Evolutionary conservation across 163 green algal genomes (phyloP), one percentile per base, ranked within the genome.

Genomic region (Coccomyxa subellipsoidea): DNA sequence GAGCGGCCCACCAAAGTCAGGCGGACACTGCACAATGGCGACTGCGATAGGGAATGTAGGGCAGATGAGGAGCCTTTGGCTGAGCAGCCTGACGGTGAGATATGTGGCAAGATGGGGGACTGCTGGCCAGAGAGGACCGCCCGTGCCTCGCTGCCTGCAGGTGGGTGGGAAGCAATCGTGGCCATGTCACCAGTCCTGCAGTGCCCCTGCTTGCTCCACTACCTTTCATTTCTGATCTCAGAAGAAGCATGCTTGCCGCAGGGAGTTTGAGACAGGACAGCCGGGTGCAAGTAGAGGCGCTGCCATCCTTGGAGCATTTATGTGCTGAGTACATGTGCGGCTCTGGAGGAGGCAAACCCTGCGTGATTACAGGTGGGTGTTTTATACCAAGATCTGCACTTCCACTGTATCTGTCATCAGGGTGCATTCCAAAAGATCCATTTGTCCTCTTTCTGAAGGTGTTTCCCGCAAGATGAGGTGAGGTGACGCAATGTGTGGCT

Each of bases 301-400:
- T 47, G 80, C 88, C 87, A 5, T 92, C 88, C 7, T 69, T 92
- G 31, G 88, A 93, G 54, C 38, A 66, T 32, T 92, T 91, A 38
- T 80, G 81, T 69, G 34, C 27, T 18, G 54, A 85, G 25, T 85
- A 87, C 84, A 90, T 93, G 86, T 78, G 69, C 3, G 37, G 31
- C 25, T 38, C 4, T 37, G 76, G 54, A 32, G 54, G 69, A 12
- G 82, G 76, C 0, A 75, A 66, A 32, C 88, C 88, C 9, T 81
- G 83, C 1, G 77, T 92, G 6, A 70, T 92, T 31, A 86, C 47
- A 77, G 87, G 83, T 89, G 53, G 3, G 21, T 59, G 47, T 59
- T 18, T n/a, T n/a, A n/a, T n/a, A n/a, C n/a, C n/a, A n/a, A n/a
- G n/a, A n/a, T n/a, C n/a, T n/a, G n/a, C n/a, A n/a, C n/a, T n/a